Base-by-base conservation (phyloP, 441 rosid species). In the Pelargonium australe region DNA sequence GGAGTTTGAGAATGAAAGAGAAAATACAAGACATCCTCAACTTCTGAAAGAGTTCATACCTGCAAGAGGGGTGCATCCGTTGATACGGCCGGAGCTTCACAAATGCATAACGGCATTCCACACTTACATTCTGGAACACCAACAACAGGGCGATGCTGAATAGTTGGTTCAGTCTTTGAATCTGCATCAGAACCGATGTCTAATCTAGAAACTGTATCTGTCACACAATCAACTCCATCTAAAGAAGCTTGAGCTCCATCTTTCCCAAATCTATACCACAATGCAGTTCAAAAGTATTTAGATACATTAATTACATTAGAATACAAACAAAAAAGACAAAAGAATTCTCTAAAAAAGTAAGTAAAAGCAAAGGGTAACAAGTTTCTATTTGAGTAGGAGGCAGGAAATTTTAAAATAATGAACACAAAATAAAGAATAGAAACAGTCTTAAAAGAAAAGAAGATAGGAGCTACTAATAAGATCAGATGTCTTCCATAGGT, bases 61-160 rank as follows among this genome's bases (percentile, higher is more conserved):
- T 75, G 86, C 63, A 37, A 34, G 13, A 82, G 71, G 73, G 31
- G 67, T 4, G 66, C 74, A 63, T 76, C 85, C 11, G 68, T 70
- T 0, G 75, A 68, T 66, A 84, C 73, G n/a, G 84, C 81, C 68
- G 89, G 85, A 70, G 94, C 84, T 74, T 86, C 89, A 74, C 98
- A 88, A 66, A 91, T 91, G 77, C 97, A 94, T 16, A 94, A 77
- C 74, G 97, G 98, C 98, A 94, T 89, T 45, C 97, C 98, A 72
- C 96, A 94, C 72, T 87, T 91, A 83, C 98, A 94, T 61, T 94
- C 89, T 58, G 77, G 31, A 65, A 75, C 80, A 62, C 74, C 69
- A 34, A 77, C 31, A 67, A 62, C 60, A 72, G 83, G 43, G 20
- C 68, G 80, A 37, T 70, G 72, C 64, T 67, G 83, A 64, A 68